Evolutionary conservation across 148 eudicot species (phyloP).

Genomic region (Rhododendron ovatum): DNA sequence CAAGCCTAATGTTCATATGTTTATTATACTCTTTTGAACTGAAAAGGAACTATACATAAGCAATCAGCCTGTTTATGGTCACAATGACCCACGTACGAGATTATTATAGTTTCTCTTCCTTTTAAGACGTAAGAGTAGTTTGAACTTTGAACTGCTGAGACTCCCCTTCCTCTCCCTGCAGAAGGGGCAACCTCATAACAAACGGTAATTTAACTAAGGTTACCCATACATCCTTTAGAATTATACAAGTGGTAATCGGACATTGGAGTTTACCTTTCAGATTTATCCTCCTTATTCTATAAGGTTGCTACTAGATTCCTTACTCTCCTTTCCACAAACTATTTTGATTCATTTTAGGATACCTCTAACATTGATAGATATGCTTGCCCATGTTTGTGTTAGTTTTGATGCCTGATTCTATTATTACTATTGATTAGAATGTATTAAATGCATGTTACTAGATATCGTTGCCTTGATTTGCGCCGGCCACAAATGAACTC

Average conservation of each 20-base stretch:
- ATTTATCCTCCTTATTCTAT: background rate
- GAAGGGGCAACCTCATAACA: background rate
- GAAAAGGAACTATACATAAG: background rate
- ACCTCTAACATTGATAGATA: background rate
- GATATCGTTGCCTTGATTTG: conserved; percentile 91
- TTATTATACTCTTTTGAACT: background rate
- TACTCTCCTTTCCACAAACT: background rate
- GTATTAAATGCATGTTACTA: conserved; percentile 20
- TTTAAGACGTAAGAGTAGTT: background rate
- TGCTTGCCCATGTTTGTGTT: background rate
- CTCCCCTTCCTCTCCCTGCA: background rate
- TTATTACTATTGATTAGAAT: conserved; percentile 7
- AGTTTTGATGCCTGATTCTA: background rate
- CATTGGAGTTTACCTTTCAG: background rate
- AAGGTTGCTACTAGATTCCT: background rate
- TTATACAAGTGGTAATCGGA: background rate
- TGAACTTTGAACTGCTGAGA: background rate
- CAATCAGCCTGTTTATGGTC: background rate
- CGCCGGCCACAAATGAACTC: conserved; percentile 76
- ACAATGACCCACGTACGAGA: background rate
- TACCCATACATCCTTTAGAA: background rate
- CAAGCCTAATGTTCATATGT: background rate
- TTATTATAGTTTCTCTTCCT: background rate
- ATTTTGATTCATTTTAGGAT: background rate
- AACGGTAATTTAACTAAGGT: background rate